Evolutionary conservation across 305 asterid genomes (phyloP), one percentile per base, ranked within the genome.

Genomic region (Andrographis paniculata): DNA sequence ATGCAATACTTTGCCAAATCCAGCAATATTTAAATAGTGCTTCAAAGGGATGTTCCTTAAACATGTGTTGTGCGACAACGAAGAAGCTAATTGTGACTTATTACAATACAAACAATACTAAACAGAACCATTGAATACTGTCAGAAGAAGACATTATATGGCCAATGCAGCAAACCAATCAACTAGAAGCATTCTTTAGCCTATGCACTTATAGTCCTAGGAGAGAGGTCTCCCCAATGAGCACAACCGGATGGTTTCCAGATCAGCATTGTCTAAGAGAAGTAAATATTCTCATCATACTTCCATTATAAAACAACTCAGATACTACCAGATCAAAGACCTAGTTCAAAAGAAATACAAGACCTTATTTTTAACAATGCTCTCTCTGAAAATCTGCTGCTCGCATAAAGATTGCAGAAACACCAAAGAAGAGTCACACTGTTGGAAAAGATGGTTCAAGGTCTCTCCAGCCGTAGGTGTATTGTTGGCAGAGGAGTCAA

Each of bases 391-490:
- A 53, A 69, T 56, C 64, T 87, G 87, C 58, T 87, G 99, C 59
- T 87, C 94, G 66, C 95, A 87, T 53, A 85, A 61, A 44, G 80
- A 84, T 66, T 81, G 89, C 56, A 92, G 82, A 66, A 92, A 84
- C 60, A 81, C 93, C 57, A 92, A 72, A 56, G 99, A 87, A 46
- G 94, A 84, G 67, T 87, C 95, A 24, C 99, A 87, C 67, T 87
- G 99, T 73, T 87, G 97, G 84, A 91, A 87, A 58, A 92, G 87
- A 67, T 82, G 85, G 66, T 75, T 76, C 71, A 84, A 60, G 35
- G 72, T 74, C 56, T 79, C 93, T 63, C 74, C 88, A 53, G 72
- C 73, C 17, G 69, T 69, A 68, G 82, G 76, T 52, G 73, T 42
- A 52, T 69, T 62, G 44, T 63, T 65, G 47, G 56, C 60, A 58